Evolutionary conservation across 148 eudicot genomes (phyloP), one percentile per base, ranked within the genome.

Genomic region (Chenopodium album): DNA sequence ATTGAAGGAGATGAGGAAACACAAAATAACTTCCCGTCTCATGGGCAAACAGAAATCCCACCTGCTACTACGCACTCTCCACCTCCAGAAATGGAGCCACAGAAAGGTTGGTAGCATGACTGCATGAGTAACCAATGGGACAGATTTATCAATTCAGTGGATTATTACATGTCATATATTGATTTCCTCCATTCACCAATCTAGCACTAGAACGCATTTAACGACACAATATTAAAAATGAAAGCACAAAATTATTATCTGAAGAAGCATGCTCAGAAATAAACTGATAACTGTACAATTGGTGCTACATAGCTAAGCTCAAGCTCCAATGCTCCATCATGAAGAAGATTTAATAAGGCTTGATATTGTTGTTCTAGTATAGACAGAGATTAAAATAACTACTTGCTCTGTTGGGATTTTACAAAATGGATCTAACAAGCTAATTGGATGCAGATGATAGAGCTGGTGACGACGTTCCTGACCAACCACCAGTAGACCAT

Each of bases 1-100:
- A 86, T 90, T 76, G 95, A 89, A 87, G 98, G 90, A 22, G 94
- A 91, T 76, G 95, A 90, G 19, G 97, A 89, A 72, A 87, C 92
- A 75, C 91, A 85, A 60, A 50, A 82, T 67, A 88, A 89, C 81
- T 85, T 86, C 79, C 80, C 85, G 79, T 83, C 86, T 75, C 88
- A 87, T n/a, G 90, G 87, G 22, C 88, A 80, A 69, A 79, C 87
- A 72, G 77, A 88, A 71, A 86, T 88, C 72, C 93, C 90, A 20
- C 83, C 84, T 82, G 84, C 84, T 70, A 78, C 85, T 41, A 78
- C 86, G 60, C 89, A 90, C 82, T 91, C 96, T 86, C 94, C 97
- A 75, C 89, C 93, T 83, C 90, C 59, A 71, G 85, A 78, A 78
- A 88, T 77, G 79, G 90, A 86, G 66, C 87, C 87, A 85, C 78